Base-by-base conservation (phyloP, 257 asterid species). In the Coffea canephora region DNA sequence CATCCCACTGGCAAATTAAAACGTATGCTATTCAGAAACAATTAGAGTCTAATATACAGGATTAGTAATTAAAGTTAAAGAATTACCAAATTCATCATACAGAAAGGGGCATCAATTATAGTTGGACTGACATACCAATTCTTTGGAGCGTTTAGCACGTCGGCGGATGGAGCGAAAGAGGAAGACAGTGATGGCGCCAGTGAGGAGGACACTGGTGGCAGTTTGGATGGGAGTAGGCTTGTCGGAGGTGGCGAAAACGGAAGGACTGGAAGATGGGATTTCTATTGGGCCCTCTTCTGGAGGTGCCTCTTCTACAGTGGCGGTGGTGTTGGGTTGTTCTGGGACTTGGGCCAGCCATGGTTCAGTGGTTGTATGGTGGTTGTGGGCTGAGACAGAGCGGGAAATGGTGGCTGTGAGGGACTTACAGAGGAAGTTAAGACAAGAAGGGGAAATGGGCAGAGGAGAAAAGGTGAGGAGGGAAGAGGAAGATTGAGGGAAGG, bases 131-230 rank as follows among this genome's bases (percentile, higher is more conserved):
- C 2, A 11, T 86, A 94, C 97, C 89, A 84, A 80, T 80, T 91
- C 97, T 78, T 86, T 95, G 46, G 93, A 94, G 19, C 96, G 96
- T 83, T 90, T 88, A 52, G 95, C 97, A 3, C 99, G 97, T 85
- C 96, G 95, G 82, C 97, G 93, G 85, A 95, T 86, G 62, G 97
- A 82, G 79, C 97, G 92, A 83, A 95, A 95, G 89, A 95, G 96
- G 43, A 93, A 91, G 46, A 93, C 85, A 41, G 92, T 65, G 62
- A 93, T 84, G 85, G 98, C 91, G 8, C 96, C 98, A 57, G 98
- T 95, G 90, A 95, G 98, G 76, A 93, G 91, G 71, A 93, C 86
- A 87, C 97, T 90, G 75, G 98, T 89, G 79, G 98, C 94, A 13
- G 92, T 87, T 77, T 93, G 98, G 73, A 94, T 91, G 41, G 89